phyloP scores from a whole-genome alignment of 352 stramenopile genomes.

The Peronospora destructor region DNA sequence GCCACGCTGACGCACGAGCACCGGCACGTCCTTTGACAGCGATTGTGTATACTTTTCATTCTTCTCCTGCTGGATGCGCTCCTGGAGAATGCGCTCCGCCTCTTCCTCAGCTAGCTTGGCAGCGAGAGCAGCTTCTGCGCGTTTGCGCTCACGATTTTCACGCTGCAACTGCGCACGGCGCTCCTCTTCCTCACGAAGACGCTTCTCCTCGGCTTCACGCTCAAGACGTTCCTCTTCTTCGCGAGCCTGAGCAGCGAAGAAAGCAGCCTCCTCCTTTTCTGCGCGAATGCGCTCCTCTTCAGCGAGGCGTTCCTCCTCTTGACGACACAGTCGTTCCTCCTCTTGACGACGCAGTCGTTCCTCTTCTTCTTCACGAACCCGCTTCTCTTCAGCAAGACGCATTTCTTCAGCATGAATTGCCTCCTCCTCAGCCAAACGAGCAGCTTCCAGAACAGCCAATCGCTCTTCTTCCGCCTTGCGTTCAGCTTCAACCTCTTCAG shows the following conservation, averaged over 20 bases:
- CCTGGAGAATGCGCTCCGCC: constrained; percentile 40
- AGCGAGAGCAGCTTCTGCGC: constrained; percentile 37
- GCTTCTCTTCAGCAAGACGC: constrained; percentile 19
- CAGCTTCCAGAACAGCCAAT: constrained; percentile 29
- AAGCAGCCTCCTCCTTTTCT: constrained; percentile 17
- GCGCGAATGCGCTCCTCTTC: constrained; percentile 24
- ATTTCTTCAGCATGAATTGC: constrained; percentile 21
- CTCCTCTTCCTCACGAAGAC: constrained; percentile 29
- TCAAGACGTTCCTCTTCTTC: constrained; percentile 26
- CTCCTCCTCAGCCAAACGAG: constrained; percentile 26
- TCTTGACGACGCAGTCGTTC: constrained; percentile 13
- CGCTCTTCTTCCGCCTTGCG: constrained; percentile 28
- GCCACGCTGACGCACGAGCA: constrained; percentile 67
- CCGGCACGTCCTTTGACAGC: constrained; percentile 80
- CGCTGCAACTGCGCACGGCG: constrained; percentile 27
- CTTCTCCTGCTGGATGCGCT: constrained; percentile 57
- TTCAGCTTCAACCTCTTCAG: constrained; percentile 28
- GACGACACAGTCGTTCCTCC: constrained; percentile 27
- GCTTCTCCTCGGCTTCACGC: constrained; percentile 25
- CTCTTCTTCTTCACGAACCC: constrained; percentile 24
- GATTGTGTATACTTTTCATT: constrained; percentile 83
- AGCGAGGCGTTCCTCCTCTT: constrained; percentile 26
- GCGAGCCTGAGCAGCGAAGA: constrained; percentile 11
- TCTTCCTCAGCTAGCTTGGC: constrained; percentile 36
- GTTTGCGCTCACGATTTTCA: constrained; percentile 37